phyloP scores from a whole-genome alignment of 1,284 basidiomycete genomes.

The Ustilago nuda region DNA sequence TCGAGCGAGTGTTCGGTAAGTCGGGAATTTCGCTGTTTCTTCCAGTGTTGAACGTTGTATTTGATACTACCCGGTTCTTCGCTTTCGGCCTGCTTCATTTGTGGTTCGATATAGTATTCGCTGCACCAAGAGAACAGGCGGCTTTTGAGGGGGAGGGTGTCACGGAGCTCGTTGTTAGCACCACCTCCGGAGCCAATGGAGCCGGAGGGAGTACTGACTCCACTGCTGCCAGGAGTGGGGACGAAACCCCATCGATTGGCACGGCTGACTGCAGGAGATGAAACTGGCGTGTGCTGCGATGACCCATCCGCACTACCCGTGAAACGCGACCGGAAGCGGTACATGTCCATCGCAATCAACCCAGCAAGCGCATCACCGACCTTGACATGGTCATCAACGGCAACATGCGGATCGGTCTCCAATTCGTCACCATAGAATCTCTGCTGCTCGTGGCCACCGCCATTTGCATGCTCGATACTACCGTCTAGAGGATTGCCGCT shows the following conservation, averaged over 20 bases:
- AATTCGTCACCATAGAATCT: constrained; percentile 38
- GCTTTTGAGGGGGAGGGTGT: constrained; percentile 85
- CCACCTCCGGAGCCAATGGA: constrained; percentile 28
- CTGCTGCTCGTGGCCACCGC: constrained; percentile 19
- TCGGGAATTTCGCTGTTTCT: constrained; percentile 88
- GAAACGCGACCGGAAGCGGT: constrained; percentile 54
- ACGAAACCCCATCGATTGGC: constrained; percentile 44
- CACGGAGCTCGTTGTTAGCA: constrained; percentile 46
- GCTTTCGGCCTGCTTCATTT: constrained; percentile 78
- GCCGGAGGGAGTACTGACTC: constrained; percentile 35
- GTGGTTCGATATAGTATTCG: constrained; percentile 97
- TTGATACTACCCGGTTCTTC: constrained; percentile 93
- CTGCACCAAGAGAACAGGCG: constrained; percentile 94
- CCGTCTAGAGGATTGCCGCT: constrained; percentile 23
- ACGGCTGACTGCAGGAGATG: constrained; percentile 43
- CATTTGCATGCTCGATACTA: constrained; percentile 8
- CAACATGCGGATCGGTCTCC: constrained; percentile 32
- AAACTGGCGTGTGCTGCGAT: constrained; percentile 48
- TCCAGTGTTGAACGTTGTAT: constrained; percentile 96
- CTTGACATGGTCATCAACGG: constrained; percentile 50
- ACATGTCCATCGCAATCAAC: constrained; percentile 65
- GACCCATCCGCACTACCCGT: constrained; percentile 34
- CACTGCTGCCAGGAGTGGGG: constrained; percentile 37
- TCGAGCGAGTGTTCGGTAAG: constrained; percentile 78
- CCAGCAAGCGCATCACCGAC: constrained; percentile 60